Conservation (phyloP, 371 early-diverging fungal genomes). For the Umbelopsis sp. region DNA sequence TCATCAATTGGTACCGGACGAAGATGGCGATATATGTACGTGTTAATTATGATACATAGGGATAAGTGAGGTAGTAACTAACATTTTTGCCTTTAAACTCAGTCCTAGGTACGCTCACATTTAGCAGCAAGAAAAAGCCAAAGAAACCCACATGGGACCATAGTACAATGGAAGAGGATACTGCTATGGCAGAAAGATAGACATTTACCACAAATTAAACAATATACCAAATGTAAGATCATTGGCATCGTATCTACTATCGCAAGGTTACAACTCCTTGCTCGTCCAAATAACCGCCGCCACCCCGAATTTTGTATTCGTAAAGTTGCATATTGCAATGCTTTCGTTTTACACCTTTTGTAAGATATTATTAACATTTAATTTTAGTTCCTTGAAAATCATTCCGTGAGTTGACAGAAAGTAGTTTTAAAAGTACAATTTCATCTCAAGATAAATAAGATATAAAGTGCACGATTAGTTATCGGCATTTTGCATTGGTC, state of each 20-base stretch:
- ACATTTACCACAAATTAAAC: not conserved
- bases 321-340: no score
- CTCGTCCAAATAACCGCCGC: no score
- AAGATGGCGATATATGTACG: constrained; percentile 18
- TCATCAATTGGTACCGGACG: constrained; percentile 24
- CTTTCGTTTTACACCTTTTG: no score
- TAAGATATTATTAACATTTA: no score
- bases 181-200: not conserved
- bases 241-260: no score
- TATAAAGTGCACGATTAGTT: not conserved
- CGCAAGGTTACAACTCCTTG: no score
- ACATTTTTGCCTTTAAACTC: not conserved
- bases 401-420: not conserved
- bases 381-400: no score
- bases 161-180: constrained; percentile 25
- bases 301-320: no score
- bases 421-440: constrained; percentile 20
- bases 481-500: constrained; percentile 69
- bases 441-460: not conserved
- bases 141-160: constrained; percentile 28
- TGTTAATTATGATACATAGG: not conserved
- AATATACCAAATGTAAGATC: not conserved
- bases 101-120: constrained; percentile 5
- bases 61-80: constrained; percentile 15
- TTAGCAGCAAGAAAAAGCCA: constrained; percentile 21